Conservation (phyloP, 805 yeast species). For the Kregervanrija fluxuum region DNA sequence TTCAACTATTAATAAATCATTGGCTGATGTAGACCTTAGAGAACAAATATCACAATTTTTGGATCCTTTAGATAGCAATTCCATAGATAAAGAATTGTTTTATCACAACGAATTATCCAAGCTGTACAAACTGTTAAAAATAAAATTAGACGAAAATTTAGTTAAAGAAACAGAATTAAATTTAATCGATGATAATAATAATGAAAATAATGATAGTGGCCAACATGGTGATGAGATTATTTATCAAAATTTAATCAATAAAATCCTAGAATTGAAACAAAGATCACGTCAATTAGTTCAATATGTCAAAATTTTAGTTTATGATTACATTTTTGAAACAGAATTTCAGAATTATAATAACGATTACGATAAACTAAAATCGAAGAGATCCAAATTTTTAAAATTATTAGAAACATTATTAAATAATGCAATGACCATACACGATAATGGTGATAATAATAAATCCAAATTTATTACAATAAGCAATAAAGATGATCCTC, state of each 20-base stretch:
- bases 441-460: no score
- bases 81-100: no score
- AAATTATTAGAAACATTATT: slow-evolving; percentile 25
- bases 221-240: no score
- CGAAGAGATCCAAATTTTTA: slow-evolving; percentile 18
- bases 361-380: slow-evolving; percentile 12
- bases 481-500: slow-evolving; percentile 26
- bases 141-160: no score
- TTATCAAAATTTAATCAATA: not conserved
- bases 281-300: slow-evolving; percentile 19
- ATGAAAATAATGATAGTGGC: no score
- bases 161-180: no score
- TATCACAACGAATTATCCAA: no score
- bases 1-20: not conserved
- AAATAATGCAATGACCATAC: slow-evolving; percentile 19
- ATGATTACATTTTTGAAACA: slow-evolving; percentile 21
- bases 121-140: no score
- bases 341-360: slow-evolving; percentile 15
- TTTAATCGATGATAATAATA: no score
- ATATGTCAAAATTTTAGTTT: slow-evolving; percentile 20
- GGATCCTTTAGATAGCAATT: no score
- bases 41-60: not conserved
- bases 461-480: slow-evolving; percentile 14
- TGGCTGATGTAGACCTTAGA: not conserved
- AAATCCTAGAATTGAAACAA: slow-evolving; percentile 10